Evolutionary conservation across 116 monocot genomes (phyloP), one percentile per base, ranked within the genome.

Genomic region (Dioscorea cayenensis): DNA sequence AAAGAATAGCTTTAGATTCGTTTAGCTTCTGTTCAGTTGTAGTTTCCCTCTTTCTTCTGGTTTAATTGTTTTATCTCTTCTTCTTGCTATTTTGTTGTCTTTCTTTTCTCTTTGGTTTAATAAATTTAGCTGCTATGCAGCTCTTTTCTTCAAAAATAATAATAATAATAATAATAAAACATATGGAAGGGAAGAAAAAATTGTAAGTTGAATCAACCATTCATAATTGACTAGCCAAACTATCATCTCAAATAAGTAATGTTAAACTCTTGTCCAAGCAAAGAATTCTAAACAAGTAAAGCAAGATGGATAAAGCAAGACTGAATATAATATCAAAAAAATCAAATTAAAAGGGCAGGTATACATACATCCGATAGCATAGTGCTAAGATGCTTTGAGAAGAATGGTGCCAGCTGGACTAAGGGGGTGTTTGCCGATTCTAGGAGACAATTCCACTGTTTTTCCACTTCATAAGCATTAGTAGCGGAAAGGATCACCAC

Each of bases 401-500:
- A 25, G 66, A 89, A 99, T 28, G 88, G 86, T 12, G 76, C 66
- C 73, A 80, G 62, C 68, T 23, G 83, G 52, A 74, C 60, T 64
- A 99, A 66, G 22, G 80, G 86, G 35, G 76, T 79, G 49, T 77
- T 75, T 36, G 78, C 80, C 51, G 82, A 75, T 14, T 89, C 89
- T 17, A 94, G 32, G 49, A 99, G 85, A 65, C 97, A 99, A 63
- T 81, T 69, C 94, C 90, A 99, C 75, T 99, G 66, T 35, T 62
- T 76, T 36, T 99, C 85, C 60, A 99, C 77, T 70, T 99, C 97
- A 70, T 18, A 18, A 28, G 71, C 68, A 91, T 94, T 99, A 55
- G 94, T 90, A 51, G 97, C 86, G 73, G 88, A 74, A 70, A 99
- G 83, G 83, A 93, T 67, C 28, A 94, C 83, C 68, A 99, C 80